Base-by-base conservation (phyloP, 2,329 filamentous ascomycete species). In the Byssothecium circinans region DNA sequence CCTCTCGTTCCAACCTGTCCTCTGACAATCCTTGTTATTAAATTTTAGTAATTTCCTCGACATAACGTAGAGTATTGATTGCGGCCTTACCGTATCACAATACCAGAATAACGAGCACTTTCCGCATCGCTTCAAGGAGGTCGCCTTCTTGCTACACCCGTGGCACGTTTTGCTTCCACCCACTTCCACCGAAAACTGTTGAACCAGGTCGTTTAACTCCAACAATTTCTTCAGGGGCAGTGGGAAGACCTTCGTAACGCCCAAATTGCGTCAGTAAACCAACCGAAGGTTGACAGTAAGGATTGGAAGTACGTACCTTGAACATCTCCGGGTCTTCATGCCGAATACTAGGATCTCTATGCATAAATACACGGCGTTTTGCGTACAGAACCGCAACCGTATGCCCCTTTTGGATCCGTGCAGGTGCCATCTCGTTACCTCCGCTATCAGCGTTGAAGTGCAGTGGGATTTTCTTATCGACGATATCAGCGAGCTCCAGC, bases 361-460 rank as follows among this genome's bases (percentile, higher is more conserved):
- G 53, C 30, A 34, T 49, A 45, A 54, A 56, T 38, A 18, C 34
- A 20, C 43, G 44, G 34, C 52, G 45, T 54, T 43, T 7, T 41
- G 46, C 54, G 38, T 54, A 51, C 22, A 45, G 38, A 54, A 58
- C 32, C 12, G 54, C 52, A 40, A 60, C 57, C 12, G 59, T 60
- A 47, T 59, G 50, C 10, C 54, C 59, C 23, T 25, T 56, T 42
- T 54, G 43, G 45, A 56, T 48, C 32, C 53, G 35, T 19, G 29
- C 30, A 22, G n/a, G 23, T 17, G 38, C 40, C 11, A 67, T 41
- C 54, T 69, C 64, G 36, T 46, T 47, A 14, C 64, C 62, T 45
- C 52, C 52, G 6, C 47, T 34, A 49, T 60, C 32, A 8, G 63
- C 68, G 47, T 65, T 41, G 42, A 68, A 69, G 50, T 45, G 46